Evolutionary conservation across 2,329 filamentous ascomycete genomes (phyloP).

Genomic region (Dothistroma septosporum): DNA sequence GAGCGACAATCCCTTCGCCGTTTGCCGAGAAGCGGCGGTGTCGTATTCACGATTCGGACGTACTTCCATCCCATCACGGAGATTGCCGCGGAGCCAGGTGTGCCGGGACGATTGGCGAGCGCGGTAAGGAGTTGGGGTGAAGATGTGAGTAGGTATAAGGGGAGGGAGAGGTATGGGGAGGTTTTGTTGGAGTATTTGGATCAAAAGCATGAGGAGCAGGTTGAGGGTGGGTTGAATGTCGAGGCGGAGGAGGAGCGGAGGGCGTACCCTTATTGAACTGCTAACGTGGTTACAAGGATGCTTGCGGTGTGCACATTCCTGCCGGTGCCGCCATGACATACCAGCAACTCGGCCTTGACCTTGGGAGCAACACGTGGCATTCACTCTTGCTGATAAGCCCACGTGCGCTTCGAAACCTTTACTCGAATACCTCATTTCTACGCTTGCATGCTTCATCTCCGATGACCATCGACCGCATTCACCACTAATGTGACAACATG

Average conservation of each 20-base stretch:
- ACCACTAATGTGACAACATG: too few species aligned
- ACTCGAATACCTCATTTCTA: too few species aligned
- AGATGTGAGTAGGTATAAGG: constrained; percentile 73
- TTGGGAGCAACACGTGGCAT: background rate
- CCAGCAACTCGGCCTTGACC: background rate
- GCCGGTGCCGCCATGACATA: background rate
- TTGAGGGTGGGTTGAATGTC: constrained; percentile 61
- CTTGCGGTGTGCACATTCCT: background rate
- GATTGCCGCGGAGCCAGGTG: constrained; percentile 66
- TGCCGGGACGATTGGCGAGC: constrained; percentile 72
- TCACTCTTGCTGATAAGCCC: background rate
- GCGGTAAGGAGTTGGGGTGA: constrained; percentile 77
- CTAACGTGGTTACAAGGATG: background rate
- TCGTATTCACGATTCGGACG: constrained; percentile 72
- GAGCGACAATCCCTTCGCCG: constrained; percentile 68
- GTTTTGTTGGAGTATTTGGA: constrained; percentile 75
- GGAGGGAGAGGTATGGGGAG: constrained; percentile 66
- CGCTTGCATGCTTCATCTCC: too few species aligned
- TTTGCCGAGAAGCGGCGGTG: constrained; percentile 45
- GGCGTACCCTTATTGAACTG: constrained; percentile 56
- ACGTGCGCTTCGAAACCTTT: background rate
- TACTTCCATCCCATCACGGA: constrained; percentile 71
- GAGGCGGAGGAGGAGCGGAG: constrained; percentile 57
- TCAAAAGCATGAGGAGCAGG: constrained; percentile 66
- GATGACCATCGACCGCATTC: too few species aligned